Conservation (phyloP, 2,329 filamentous ascomycete species). For the Trichoderma hamatum region DNA sequence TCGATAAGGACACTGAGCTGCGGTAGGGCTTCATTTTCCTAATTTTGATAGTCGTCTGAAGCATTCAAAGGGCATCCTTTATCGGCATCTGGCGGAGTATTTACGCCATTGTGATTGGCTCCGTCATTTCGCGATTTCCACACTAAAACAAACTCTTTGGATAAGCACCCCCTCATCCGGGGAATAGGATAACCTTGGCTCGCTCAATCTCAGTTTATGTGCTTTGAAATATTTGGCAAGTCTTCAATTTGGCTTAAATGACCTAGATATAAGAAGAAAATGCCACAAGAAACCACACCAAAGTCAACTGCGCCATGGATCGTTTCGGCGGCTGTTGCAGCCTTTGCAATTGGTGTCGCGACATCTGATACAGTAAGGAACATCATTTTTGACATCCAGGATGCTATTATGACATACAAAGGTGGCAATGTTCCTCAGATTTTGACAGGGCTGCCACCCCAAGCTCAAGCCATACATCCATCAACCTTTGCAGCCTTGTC, state of each 20-base stretch:
- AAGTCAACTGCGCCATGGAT: constrained; percentile 6
- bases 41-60: neutral
- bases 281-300: constrained; percentile 1
- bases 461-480: constrained; percentile 24
- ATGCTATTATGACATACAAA: neutral
- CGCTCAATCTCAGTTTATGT: neutral
- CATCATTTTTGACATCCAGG: neutral
- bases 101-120: neutral
- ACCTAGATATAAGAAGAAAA: neutral
- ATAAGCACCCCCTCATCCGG: neutral
- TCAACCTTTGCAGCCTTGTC: constrained; percentile 17
- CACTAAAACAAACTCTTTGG: neutral
- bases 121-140: neutral
- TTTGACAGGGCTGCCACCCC: constrained; percentile 9
- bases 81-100: neutral
- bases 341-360: constrained; percentile 21
- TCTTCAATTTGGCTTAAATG: neutral
- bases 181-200: neutral
- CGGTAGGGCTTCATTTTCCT: neutral
- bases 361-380: constrained; percentile 11
- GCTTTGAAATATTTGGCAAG: neutral
- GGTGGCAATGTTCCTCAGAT: neutral
- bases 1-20: too few species aligned
- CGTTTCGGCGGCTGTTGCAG: neutral
- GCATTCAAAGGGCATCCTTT: neutral